These are phyloP conservation scores for Tillandsia fasciculata DNA, from an alignment of 176 grass and related monocot species.

Conservation along the genomic window DNA sequence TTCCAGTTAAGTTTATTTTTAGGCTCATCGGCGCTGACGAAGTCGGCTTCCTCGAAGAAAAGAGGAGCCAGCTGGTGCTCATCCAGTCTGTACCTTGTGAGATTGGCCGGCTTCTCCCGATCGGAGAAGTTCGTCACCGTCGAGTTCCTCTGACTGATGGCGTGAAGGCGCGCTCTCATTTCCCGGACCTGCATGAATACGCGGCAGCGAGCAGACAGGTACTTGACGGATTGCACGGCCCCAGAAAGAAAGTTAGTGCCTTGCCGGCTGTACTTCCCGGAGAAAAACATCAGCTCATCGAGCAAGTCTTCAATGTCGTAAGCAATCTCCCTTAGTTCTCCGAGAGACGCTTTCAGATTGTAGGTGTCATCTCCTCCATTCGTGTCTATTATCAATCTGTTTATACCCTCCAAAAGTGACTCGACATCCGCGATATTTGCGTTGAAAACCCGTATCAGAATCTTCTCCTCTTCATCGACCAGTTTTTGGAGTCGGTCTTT, in stretches of 20 bases:
- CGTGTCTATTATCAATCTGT: background rate
- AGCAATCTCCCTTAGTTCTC: slow-evolving; percentile 3
- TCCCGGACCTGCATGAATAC: background rate
- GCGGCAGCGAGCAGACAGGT: background rate
- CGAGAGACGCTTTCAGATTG: background rate
- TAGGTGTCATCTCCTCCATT: background rate
- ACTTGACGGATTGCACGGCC: background rate
- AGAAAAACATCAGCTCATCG: background rate
- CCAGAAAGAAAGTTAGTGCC: background rate
- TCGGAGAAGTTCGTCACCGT: too few species aligned
- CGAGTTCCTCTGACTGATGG: background rate
- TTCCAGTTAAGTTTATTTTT: background rate
- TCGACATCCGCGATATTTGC: background rate
- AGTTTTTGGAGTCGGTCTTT: background rate
- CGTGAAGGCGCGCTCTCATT: background rate
- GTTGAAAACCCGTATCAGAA: background rate
- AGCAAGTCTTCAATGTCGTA: slow-evolving; percentile 11
- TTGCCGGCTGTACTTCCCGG: background rate
- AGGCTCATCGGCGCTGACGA: background rate
- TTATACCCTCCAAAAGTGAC: background rate
- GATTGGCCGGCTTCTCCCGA: background rate
- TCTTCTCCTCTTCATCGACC: background rate
- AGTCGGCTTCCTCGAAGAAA: background rate
- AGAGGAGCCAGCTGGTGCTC: background rate
- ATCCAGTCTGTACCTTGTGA: background rate